phyloP scores from a whole-genome alignment of 1,139 yeast species.

The Hansenula lynferdii region DNA sequence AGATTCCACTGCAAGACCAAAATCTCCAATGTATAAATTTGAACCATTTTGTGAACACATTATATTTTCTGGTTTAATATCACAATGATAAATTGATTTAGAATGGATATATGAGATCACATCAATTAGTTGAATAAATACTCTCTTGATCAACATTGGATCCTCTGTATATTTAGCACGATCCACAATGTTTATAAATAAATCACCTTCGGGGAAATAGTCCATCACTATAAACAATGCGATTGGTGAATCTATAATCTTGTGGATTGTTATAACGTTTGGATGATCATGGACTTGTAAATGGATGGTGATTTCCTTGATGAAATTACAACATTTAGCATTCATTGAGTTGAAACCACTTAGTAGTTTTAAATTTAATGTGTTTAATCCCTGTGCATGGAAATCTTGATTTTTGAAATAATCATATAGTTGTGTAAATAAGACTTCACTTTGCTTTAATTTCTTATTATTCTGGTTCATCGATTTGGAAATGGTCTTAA shows the following conservation, averaged over 20 bases:
- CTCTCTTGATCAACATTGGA: constrained; percentile 57
- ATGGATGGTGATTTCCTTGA: constrained; percentile 71
- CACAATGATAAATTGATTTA: constrained; percentile 75
- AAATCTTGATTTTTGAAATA: constrained; percentile 9
- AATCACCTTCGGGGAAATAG: constrained; percentile 76
- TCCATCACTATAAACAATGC: constrained; percentile 76
- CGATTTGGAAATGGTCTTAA: constrained; percentile 64
- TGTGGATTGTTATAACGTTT: constrained; percentile 68
- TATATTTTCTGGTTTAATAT: constrained; percentile 86
- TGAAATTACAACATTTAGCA: constrained; percentile 38
- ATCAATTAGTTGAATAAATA: constrained; percentile 71
- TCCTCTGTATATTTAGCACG: constrained; percentile 45
- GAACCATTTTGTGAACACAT: constrained; percentile 61
- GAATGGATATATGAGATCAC: constrained; percentile 69
- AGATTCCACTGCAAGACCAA: constrained; percentile 73
- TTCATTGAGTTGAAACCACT: constrained; percentile 30
- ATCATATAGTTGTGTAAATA: constrained; percentile 21
- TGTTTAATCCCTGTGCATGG: constrained; percentile 16
- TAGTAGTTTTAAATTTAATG: constrained; percentile 40
- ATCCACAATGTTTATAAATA: constrained; percentile 77
- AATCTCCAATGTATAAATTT: constrained; percentile 68
- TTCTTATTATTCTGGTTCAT: constrained; percentile 24
- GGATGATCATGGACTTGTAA: constrained; percentile 73
- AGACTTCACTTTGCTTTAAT: constrained; percentile 22
- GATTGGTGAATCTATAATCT: constrained; percentile 55